These are phyloP conservation scores for Melaleuca quinquenervia DNA, from an alignment of 345 rosid species.

Conservation along the genomic window DNA sequence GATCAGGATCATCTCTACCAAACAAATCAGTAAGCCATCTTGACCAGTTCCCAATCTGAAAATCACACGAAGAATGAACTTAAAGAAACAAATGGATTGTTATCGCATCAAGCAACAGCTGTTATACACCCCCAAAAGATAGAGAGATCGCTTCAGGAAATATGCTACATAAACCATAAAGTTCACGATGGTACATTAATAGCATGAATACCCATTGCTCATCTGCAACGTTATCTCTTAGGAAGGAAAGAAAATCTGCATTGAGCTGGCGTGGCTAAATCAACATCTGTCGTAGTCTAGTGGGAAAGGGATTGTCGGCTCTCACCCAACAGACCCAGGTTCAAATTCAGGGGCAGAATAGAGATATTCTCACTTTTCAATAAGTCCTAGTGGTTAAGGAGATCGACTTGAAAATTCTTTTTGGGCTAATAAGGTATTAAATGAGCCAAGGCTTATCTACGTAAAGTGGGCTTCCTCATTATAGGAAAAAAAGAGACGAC, in stretches of 20 bases:
- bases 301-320: neutral
- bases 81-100: neutral
- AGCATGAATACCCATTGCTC: neutral
- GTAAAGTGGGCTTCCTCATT: neutral
- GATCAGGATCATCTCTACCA: constrained; percentile 41
- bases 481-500: neutral
- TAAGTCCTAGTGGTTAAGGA: neutral
- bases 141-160: neutral
- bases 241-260: neutral
- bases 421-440: neutral
- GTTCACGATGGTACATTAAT: neutral
- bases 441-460: neutral
- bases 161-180: neutral
- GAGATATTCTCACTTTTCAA: neutral
- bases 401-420: neutral
- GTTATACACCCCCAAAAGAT: neutral
- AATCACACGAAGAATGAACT: constrained; percentile 2
- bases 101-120: neutral
- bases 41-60: constrained; percentile 94
- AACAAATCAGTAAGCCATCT: constrained; percentile 88
- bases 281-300: neutral
- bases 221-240: neutral
- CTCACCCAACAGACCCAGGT: neutral
- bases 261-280: neutral
- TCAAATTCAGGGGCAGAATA: neutral